Evolutionary conservation across 371 early-diverging fungal genomes (phyloP), one percentile per base, ranked within the genome.

Genomic region (Lichtheimia hyalospora): DNA sequence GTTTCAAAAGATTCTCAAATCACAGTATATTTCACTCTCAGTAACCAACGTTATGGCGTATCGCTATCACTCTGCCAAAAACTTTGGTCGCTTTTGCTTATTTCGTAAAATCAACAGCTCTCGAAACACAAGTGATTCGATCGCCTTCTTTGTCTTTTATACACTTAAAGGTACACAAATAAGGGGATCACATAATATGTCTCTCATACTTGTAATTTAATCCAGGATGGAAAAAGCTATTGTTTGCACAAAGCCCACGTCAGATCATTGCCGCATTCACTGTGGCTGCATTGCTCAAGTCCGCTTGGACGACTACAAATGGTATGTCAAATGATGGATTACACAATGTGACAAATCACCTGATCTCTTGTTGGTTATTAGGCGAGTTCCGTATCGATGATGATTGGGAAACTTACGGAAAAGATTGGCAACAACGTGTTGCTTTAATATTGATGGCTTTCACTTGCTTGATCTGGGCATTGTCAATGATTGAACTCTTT

Each of bases 111-210:
- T 95, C 62, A 80, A 90, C 49, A 73, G 80, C 49, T 84, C 88
- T 0, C 79, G 84, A 27, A 88, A 79, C 68, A 61, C 65, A 34
- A 77, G 77, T 10, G 96, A 96, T 62, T 68, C 77, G 2, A 52
- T 90, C 8, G 92, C 94, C n/a, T 93, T 93, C 70, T 94, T 85
- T 75, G 90, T 92, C 15, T 95, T 91, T 71, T 94, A 92, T 70
- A 81, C 85, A 10, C 83, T 94, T 55, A 89, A 91, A 79, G 90
- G 92, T 86, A 78, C 14, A 46, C 15, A 20, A 16, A 0, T 16
- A 46, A 15, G n/a, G 14, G 16, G 21, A 46, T 6, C 46, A 46
- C 52, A 20, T 10, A 39, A 15, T 40, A 20, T 23, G 5, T 25
- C 25, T 25, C 5, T n/a, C 49, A 41, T 24, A 8, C 20, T 54